Conservation (phyloP, 1,139 yeast species). For the Yamadazyma songkhlaensis region DNA sequence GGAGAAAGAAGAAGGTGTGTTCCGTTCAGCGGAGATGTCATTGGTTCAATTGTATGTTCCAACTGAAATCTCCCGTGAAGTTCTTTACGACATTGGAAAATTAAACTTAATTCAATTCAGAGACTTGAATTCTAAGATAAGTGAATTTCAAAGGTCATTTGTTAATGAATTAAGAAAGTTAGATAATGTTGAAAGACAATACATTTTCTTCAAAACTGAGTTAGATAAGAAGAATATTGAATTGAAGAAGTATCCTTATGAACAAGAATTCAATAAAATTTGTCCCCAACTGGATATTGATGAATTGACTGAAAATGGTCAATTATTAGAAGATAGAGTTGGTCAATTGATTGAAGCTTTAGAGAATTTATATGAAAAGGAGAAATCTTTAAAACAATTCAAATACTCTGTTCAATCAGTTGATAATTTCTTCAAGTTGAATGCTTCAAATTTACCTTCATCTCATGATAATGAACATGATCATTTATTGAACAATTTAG, state of each 20-base stretch:
- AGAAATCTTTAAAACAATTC: conserved; percentile 37
- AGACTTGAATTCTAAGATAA: conserved; percentile 65
- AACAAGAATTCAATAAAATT: conserved; percentile 31
- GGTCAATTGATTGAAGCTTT: conserved; percentile 38
- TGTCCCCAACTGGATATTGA: conserved; percentile 69
- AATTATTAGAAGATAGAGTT: conserved; percentile 45
- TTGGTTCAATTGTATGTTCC: conserved; percentile 73
- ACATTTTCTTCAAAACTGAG: conserved; percentile 48
- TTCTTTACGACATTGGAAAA: conserved; percentile 62
- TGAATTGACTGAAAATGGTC: conserved; percentile 66
- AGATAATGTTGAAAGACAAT: conserved; percentile 69
- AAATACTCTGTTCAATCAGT: conserved; percentile 54
- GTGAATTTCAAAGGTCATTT: conserved; percentile 70
- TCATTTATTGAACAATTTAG: conserved; percentile 25
- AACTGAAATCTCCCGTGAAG: conserved; percentile 64
- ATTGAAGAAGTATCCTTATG: conserved; percentile 43
- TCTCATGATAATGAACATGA: conserved; percentile 19
- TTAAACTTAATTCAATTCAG: conserved; percentile 65
- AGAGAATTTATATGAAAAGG: conserved; percentile 31
- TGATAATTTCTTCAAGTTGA: conserved; percentile 57
- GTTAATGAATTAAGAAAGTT: conserved; percentile 65
- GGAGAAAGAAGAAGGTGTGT: conserved; percentile 61
- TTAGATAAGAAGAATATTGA: conserved; percentile 49
- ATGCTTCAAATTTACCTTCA: conserved; percentile 20
- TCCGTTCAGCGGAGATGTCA: conserved; percentile 85